phyloP scores from a whole-genome alignment of 2,329 filamentous ascomycete genomes.

The Ascochyta clinopodiicola region DNA sequence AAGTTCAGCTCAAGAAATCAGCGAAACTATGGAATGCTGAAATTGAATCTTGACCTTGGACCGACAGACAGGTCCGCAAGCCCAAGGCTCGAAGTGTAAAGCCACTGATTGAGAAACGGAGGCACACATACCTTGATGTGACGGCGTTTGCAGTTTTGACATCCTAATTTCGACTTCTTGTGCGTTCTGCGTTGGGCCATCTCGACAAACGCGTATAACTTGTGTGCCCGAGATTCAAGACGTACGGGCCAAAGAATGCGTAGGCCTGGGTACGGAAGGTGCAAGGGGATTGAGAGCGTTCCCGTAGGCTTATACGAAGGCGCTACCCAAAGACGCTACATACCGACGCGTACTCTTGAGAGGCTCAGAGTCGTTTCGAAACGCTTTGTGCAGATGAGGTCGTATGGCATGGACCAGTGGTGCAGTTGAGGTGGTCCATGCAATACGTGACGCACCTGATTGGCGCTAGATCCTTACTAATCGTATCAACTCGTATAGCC shows the following conservation, averaged over 20 bases:
- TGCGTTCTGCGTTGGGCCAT: slow-evolving; percentile 22
- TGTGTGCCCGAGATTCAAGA: neutral
- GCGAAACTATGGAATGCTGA: too few relatives aligned
- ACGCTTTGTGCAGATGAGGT: neutral
- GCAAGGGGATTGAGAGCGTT: neutral
- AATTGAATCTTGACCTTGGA: too few relatives aligned
- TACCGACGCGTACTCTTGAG: neutral
- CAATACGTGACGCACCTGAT: neutral
- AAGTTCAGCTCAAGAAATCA: too few relatives aligned
- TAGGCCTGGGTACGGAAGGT: neutral
- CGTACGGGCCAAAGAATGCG: neutral
- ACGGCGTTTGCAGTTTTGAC: slow-evolving; percentile 29
- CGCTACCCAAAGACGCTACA: neutral
- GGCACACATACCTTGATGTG: slow-evolving; percentile 26
- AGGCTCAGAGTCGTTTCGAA: neutral
- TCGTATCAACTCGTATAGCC: slow-evolving; percentile 2
- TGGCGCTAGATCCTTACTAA: neutral
- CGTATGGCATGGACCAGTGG: neutral
- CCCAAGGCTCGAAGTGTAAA: too few relatives aligned
- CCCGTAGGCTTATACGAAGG: slow-evolving; percentile 3
- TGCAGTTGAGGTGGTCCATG: neutral
- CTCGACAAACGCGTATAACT: slow-evolving; percentile 1
- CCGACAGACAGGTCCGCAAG: too few relatives aligned
- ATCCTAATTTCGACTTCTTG: slow-evolving; percentile 30
- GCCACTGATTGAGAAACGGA: neutral